Base-by-base conservation (phyloP, 2,329 filamentous ascomycete genomes). In the Bipolaris victoriae region DNA sequence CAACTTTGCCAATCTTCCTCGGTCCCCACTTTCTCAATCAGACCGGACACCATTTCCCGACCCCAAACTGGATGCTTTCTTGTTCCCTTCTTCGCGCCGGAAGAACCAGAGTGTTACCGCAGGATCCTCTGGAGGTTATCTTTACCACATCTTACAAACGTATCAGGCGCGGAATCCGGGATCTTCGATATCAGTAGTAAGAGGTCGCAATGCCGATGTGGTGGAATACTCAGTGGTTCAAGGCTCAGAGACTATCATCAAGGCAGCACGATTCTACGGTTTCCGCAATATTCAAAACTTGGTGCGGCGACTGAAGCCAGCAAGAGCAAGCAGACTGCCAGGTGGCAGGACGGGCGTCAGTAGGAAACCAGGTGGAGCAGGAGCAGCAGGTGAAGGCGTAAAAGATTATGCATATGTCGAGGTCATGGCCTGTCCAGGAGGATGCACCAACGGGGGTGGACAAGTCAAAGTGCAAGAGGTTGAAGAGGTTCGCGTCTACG, bases 231-330 rank as follows among this genome's bases (percentile, higher is more conserved):
- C 83, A 2, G 83, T 97, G 20, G 78, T 84, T 1, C 84, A 85
- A 13, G 80, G 78, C 49, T 57, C 64, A 9, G 62, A 68, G 20
- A 71, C 75, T 2, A 76, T 80, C 29, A 60, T 75, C 46, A 69
- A 73, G 37, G 73, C 68, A 18, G 94, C 94, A 3, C 88, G 95
- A 49, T 99, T 94, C 77, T 99, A 99, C 74, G 95, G 95, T 5
- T 99, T 99, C 82, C 86, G 95, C 50, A 99, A 99, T 72, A 99
- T 99, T 61, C 95, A 98, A 76, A 99, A 99, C 71, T 85, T 99
- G 5, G 95, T 99, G 15, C 88, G 95, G n/a, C 88, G 89, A 60
- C 79, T 99, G 46, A 96, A 96, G 75, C 95, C 95, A 0, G 86
- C 89, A 0, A 88, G 86, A 55, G 82, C 85, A 5, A 94, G 90